Conservation (phyloP, 768 basidiomycete species). For the Leccinum disarticulatum region DNA sequence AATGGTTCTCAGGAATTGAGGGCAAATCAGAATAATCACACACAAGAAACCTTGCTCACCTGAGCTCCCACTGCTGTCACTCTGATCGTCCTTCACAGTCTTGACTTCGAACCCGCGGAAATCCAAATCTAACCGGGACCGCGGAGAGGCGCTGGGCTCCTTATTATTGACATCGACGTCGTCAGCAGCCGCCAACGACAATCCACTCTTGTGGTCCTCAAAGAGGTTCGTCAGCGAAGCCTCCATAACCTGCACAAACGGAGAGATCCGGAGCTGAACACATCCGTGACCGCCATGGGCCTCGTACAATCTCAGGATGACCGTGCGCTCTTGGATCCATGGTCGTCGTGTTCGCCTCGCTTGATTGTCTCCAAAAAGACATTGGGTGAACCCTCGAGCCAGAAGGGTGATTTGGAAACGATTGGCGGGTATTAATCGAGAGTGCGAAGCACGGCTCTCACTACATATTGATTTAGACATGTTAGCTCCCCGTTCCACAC, state of each 20-base stretch:
- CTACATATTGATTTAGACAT: slow-evolving; percentile 8
- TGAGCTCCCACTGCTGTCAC: not conserved
- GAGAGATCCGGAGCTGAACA: slow-evolving; percentile 55
- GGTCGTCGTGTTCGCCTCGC: slow-evolving; percentile 82
- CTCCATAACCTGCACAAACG: slow-evolving; percentile 51
- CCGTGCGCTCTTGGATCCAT: slow-evolving; percentile 39
- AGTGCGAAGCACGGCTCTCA: slow-evolving; percentile 27
- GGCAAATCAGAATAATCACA: not conserved
- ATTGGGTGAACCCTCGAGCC: slow-evolving; percentile 68
- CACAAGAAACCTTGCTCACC: slow-evolving; percentile 5
- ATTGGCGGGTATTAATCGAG: slow-evolving; percentile 14
- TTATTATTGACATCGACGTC: slow-evolving; percentile 5
- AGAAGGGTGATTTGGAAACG: slow-evolving; percentile 54
- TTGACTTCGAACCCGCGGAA: slow-evolving; percentile 92
- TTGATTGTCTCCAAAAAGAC: slow-evolving; percentile 94
- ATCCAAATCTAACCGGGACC: slow-evolving; percentile 47
- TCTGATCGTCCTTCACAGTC: slow-evolving; percentile 54
- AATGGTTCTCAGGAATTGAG: too few relatives aligned
- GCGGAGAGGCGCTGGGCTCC: not conserved
- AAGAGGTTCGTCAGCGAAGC: slow-evolving; percentile 79
- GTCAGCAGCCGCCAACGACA: slow-evolving; percentile 40
- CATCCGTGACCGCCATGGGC: slow-evolving; percentile 88
- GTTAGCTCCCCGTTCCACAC: slow-evolving; percentile 3
- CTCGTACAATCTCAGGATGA: slow-evolving; percentile 90
- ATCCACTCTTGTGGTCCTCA: slow-evolving; percentile 63